phyloP scores from a whole-genome alignment of 176 grass and related monocot genomes.

The Carex pumila region DNA sequence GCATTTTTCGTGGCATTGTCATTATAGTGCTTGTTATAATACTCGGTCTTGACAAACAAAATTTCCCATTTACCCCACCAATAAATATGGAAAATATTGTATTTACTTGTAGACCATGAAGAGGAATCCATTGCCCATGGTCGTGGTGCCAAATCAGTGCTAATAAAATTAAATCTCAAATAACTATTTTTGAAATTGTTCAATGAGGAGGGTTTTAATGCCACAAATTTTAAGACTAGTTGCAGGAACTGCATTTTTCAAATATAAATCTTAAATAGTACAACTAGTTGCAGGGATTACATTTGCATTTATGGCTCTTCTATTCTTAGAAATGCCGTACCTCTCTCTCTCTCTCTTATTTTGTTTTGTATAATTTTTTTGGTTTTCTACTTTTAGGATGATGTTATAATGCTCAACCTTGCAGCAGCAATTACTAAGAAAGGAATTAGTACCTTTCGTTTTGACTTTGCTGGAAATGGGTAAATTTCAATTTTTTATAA shows the following conservation, averaged over 20 bases:
- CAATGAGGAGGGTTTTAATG: too few species aligned
- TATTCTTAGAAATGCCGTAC: background rate
- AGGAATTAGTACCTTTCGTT: slow-evolving; percentile 56
- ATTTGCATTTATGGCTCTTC: background rate
- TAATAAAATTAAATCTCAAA: too few species aligned
- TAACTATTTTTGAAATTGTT: too few species aligned
- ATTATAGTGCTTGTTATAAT: background rate
- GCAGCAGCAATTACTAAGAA: slow-evolving; percentile 42
- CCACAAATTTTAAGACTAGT: too few species aligned
- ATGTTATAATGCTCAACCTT: slow-evolving; percentile 49
- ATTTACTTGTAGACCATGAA: too few species aligned
- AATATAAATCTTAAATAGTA: background rate
- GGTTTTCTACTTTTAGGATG: slow-evolving; percentile 32
- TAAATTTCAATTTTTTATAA: slow-evolving; percentile 19
- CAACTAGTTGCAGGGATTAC: background rate
- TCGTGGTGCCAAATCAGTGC: too few species aligned
- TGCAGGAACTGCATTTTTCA: background rate
- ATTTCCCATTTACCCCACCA: background rate
- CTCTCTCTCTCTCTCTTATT: background rate
- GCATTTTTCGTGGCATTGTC: background rate
- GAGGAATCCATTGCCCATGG: too few species aligned
- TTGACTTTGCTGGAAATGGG: slow-evolving; percentile 98
- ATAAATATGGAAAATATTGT: background rate
- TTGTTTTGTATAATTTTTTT: background rate
- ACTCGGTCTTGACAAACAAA: background rate